Conservation (phyloP, 2,329 filamentous ascomycete species). For the Tolypocladium paradoxum region DNA sequence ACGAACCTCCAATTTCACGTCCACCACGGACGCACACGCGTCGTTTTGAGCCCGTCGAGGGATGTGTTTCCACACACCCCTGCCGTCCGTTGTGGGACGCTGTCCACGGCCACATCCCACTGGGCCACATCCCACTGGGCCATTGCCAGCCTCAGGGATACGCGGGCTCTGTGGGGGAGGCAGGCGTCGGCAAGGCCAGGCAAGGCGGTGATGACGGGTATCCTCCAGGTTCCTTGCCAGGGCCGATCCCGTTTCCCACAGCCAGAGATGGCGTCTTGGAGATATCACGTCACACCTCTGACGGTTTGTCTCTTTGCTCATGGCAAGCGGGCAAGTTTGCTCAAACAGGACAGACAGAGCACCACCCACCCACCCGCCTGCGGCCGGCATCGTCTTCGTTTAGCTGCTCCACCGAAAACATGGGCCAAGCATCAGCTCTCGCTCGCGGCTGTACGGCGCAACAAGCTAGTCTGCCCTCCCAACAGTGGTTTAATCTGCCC, state of each 20-base stretch:
- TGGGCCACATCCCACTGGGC: too few species aligned
- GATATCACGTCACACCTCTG: neutral
- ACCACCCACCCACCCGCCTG: too few species aligned
- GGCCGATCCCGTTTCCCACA: neutral
- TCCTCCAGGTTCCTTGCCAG: neutral
- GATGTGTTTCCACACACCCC: neutral
- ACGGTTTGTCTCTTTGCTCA: neutral
- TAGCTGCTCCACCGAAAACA: neutral
- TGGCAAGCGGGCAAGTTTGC: neutral
- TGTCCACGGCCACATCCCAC: neutral
- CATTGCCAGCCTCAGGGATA: too few species aligned
- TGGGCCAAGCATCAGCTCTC: neutral
- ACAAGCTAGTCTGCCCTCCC: neutral
- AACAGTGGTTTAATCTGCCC: neutral
- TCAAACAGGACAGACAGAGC: neutral
- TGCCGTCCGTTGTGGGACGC: neutral
- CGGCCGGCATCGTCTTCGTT: neutral
- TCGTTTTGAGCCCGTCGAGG: neutral
- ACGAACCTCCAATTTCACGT: neutral
- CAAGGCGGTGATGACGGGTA: neutral
- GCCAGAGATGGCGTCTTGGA: neutral
- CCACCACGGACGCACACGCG: neutral
- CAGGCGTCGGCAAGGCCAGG: neutral
- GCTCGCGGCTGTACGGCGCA: neutral
- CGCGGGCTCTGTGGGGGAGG: neutral